Evolutionary conservation across 2,329 filamentous ascomycete species (phyloP), one percentile per base, ranked within the genome.

Genomic region (Plectosphaerella sp.): DNA sequence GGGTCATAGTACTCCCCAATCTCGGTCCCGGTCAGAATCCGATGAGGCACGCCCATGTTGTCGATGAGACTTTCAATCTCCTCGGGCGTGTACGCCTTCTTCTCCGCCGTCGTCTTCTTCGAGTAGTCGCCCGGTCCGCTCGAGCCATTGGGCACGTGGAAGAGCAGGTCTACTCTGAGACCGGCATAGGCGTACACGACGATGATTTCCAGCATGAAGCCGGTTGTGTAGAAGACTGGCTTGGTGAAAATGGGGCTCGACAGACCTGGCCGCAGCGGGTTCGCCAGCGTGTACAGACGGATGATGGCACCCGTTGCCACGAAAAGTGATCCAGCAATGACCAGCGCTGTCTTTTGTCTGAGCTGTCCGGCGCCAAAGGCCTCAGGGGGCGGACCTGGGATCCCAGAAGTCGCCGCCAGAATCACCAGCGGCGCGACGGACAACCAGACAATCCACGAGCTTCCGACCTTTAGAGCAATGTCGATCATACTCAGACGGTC

Each of bases 31-130:
- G 45, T 5, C 2, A 59, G 52, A 48, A 60, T 57, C 35, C 59
- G 55, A 24, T 60, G 52, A 7, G 54, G 54, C 12, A 60, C 46
- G 2, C 51, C 55, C 4, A 52, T 36, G 18, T 43, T 18, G 18
- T 33, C 50, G 4, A 60, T 52, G 22, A 52, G 52, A 5, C 50
- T 49, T 11, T 59, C 54, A 39, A 60, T 60, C 35, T 58, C 53
- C 24, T 52, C 53, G 9, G 51, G 51, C 3, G 57, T 52, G 41
- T 50, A 57, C 1, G 11, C 49, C 54, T 1, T 33, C 28, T 46
- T 62, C 10, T 76, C 70, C 43, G 75, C 77, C n/a, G 79, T 82
- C 3, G 74, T 75, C 41, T 71, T 72, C 57, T 75, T 73, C 52
- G 57, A 59, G 45, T 63, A 64, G 47, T 63, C 62, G 18, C 63